phyloP scores from a whole-genome alignment of 2,329 filamentous ascomycete genomes.

The Cordyceps javanica region DNA sequence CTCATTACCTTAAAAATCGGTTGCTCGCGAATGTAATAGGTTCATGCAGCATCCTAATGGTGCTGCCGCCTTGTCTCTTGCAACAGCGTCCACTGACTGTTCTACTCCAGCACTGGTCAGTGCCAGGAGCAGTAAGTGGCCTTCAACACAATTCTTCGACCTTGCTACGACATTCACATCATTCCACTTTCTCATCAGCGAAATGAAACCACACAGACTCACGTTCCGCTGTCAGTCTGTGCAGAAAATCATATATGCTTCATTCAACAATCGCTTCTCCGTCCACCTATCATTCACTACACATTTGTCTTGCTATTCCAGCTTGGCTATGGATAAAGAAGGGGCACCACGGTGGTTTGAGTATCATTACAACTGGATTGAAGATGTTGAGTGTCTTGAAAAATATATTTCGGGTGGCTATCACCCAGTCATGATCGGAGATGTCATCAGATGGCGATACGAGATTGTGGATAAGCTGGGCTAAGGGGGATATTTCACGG shows the following conservation, averaged over 20 bases:
- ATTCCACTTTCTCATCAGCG: neutral
- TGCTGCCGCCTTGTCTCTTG: no score
- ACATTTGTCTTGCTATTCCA: neutral
- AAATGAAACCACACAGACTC: neutral
- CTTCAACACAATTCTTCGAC: neutral
- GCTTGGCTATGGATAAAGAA: neutral
- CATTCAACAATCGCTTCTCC: neutral
- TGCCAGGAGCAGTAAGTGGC: neutral
- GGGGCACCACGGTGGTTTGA: neutral
- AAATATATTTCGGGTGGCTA: slow-evolving; percentile 2
- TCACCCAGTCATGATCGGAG: neutral
- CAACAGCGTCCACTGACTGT: no score
- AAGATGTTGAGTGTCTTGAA: slow-evolving; percentile 3
- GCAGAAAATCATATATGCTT: neutral
- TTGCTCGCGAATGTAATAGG: no score
- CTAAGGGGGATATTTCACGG: slow-evolving; percentile 32
- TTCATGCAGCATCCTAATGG: no score
- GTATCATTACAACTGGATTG: slow-evolving; percentile 9
- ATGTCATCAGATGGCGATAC: slow-evolving; percentile 23
- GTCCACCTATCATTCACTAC: neutral
- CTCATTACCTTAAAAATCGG: no score
- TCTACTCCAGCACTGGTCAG: no score
- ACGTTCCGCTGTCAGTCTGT: neutral
- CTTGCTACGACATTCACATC: neutral
- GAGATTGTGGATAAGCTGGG: slow-evolving; percentile 32